phyloP scores from a whole-genome alignment of 2,329 filamentous ascomycete species.

The Pestalotiopsis fici region DNA sequence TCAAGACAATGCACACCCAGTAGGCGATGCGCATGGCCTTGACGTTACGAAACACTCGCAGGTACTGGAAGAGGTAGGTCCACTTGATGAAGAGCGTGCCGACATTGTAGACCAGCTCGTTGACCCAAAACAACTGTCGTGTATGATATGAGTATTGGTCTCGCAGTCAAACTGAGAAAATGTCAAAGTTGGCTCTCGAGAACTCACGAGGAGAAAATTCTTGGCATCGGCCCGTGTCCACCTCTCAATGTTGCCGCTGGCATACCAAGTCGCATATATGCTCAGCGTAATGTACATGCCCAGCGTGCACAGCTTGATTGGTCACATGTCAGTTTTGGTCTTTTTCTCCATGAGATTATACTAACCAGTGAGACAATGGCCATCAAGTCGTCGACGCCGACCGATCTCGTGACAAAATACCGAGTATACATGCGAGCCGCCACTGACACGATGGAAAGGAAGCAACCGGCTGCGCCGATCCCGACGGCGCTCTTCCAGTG shows the following conservation, averaged over 20 bases:
- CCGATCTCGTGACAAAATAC: neutral
- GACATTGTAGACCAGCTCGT: constrained; percentile 38
- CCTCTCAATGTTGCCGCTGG: neutral
- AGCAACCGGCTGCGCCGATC: neutral
- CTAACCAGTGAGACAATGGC: neutral
- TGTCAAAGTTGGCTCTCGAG: neutral
- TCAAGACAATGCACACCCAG: neutral
- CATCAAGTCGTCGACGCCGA: neutral
- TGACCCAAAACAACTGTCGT: constrained; percentile 32
- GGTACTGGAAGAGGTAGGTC: constrained; percentile 38
- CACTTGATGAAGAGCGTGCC: constrained; percentile 36
- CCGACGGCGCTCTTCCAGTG: neutral
- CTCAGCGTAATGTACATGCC: neutral
- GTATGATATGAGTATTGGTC: neutral
- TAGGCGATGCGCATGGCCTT: neutral
- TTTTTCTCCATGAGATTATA: neutral
- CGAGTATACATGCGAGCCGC: neutral
- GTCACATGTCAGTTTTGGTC: neutral
- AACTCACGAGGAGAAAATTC: neutral
- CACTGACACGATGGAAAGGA: neutral
- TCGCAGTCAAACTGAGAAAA: neutral
- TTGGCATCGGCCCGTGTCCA: neutral
- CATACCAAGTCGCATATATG: neutral
- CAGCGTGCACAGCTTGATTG: neutral
- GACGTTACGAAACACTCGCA: constrained; percentile 30